Percentiles rank a stretch among this genome's conserved stretches.
Evolutionary conservation across 495 filamentous ascomycete genomes (phyloP).

Genomic region (Acidiella bohemica): DNA sequence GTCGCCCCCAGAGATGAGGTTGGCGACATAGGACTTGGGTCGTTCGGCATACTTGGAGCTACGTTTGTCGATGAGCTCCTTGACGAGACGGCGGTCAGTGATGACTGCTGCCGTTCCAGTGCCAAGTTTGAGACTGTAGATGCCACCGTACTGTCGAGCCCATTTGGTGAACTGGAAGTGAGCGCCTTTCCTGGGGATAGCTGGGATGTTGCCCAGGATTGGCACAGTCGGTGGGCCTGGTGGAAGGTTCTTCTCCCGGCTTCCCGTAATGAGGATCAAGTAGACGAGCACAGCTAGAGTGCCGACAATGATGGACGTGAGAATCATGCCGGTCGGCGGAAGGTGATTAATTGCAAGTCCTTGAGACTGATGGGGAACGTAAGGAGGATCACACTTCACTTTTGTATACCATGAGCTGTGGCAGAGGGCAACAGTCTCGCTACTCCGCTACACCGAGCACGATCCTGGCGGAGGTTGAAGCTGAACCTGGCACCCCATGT

Average conservation of each 20-base stretch:
- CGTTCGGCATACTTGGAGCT: slow-evolving; percentile 34
- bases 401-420: too few species aligned
- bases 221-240: slow-evolving; percentile 32
- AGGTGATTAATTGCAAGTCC: too few species aligned
- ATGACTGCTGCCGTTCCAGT: slow-evolving; percentile 30
- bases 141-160: slow-evolving; percentile 33
- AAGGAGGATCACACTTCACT: too few species aligned
- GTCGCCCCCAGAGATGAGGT: slow-evolving; percentile 32
- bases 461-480: too few species aligned
- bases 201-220: slow-evolving; percentile 32
- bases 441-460: too few species aligned
- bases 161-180: slow-evolving; percentile 34
- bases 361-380: too few species aligned
- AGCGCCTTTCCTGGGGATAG: slow-evolving; percentile 26
- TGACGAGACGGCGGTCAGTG: slow-evolving; percentile 27
- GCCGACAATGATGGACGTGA: too few species aligned
- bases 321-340: too few species aligned
- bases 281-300: too few species aligned
- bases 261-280: slow-evolving; percentile 5
- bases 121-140: slow-evolving; percentile 35
- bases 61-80: slow-evolving; percentile 35
- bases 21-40: slow-evolving; percentile 33
- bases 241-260: slow-evolving; percentile 11
- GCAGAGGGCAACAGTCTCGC: too few species aligned
- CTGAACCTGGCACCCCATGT: too few species aligned